phyloP scores from a whole-genome alignment of 129 eudicot species.

The Pittosporum tobira region DNA sequence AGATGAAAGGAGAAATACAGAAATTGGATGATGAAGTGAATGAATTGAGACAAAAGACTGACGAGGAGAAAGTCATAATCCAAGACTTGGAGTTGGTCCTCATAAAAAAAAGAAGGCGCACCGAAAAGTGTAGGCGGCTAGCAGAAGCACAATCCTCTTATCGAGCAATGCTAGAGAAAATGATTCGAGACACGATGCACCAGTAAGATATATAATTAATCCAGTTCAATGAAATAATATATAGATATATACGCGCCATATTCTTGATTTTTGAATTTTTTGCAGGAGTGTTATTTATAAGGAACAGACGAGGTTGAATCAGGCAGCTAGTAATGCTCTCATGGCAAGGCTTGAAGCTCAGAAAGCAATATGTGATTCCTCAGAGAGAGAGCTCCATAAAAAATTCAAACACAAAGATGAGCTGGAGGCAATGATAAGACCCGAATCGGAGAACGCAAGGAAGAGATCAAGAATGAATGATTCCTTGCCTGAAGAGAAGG shows the following conservation, averaged over 20 bases:
- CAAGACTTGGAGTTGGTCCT: slow-evolving; percentile 72
- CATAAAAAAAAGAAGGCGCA: slow-evolving; percentile 57
- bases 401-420: slow-evolving; percentile 68
- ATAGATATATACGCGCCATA: neutral
- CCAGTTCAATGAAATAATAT: neutral
- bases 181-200: slow-evolving; percentile 98
- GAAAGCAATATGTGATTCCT: slow-evolving; percentile 70
- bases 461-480: slow-evolving; percentile 77
- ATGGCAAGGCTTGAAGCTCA: slow-evolving; percentile 97
- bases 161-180: slow-evolving; percentile 81
- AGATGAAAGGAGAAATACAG: slow-evolving; percentile 64
- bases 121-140: slow-evolving; percentile 74
- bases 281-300: slow-evolving; percentile 91
- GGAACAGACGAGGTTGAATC: slow-evolving; percentile 84
- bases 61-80: slow-evolving; percentile 63
- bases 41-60: slow-evolving; percentile 58
- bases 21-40: slow-evolving; percentile 60
- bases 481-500: slow-evolving; percentile 17
- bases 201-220: slow-evolving; percentile 44
- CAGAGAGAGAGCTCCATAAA: slow-evolving; percentile 80
- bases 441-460: slow-evolving; percentile 69
- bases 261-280: neutral
- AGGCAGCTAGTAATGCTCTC: slow-evolving; percentile 79
- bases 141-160: slow-evolving; percentile 97
- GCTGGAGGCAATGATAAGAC: slow-evolving; percentile 60